Evolutionary conservation across 2,329 filamentous ascomycete genomes (phyloP).

Genomic region (Aspergillus caelatus): DNA sequence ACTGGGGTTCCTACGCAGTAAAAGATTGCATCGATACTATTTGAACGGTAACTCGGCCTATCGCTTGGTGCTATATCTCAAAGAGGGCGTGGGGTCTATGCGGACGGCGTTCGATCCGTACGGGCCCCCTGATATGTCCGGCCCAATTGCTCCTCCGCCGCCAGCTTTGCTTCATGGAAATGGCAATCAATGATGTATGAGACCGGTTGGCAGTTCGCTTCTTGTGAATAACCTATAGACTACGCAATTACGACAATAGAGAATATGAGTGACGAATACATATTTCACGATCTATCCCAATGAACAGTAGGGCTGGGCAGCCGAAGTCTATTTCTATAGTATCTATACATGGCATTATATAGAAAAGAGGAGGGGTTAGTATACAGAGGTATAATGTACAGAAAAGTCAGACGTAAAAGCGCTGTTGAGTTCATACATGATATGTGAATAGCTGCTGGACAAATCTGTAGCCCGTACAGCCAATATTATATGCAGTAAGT

Average conservation of each 20-base stretch:
- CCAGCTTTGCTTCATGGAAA: constrained; percentile 28
- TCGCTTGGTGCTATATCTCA: constrained; percentile 79
- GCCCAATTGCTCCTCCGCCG: constrained; percentile 19
- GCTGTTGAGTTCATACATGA: not conserved
- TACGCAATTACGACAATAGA: constrained; percentile 9
- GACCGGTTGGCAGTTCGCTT: not conserved
- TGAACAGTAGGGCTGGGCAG: not conserved
- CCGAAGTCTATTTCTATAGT: not conserved
- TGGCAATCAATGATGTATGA: constrained; percentile 16
- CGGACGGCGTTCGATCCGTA: constrained; percentile 41
- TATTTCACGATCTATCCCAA: not conserved
- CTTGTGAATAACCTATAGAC: constrained; percentile 4
- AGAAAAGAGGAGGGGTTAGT: not conserved
- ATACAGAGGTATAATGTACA: constrained; percentile 15
- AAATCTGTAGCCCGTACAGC: not conserved
- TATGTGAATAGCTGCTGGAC: not conserved
- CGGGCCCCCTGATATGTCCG: constrained; percentile 17
- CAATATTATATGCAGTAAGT: not conserved
- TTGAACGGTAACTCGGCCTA: constrained; percentile 96
- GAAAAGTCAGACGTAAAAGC: constrained; percentile 14
- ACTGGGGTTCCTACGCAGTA: constrained; percentile 87
- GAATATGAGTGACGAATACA: constrained; percentile 13
- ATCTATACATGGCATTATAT: constrained; percentile 3
- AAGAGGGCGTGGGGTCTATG: constrained; percentile 57
- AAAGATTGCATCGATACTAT: constrained; percentile 92